Conservation (phyloP, 306 rosid species). For the Castanea mollissima region DNA sequence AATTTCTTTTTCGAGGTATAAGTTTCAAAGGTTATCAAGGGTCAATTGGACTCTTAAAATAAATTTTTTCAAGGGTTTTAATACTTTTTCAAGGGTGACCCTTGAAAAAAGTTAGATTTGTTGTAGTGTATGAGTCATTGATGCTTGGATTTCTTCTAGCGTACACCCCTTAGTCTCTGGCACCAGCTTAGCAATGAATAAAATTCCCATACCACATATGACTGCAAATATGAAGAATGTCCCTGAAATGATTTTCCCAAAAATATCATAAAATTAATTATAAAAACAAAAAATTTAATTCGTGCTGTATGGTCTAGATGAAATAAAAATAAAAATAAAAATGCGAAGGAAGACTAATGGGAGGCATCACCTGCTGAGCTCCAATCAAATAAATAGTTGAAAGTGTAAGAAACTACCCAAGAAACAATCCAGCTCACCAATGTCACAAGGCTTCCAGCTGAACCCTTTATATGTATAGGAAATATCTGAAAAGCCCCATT, state of each 20-base stretch:
- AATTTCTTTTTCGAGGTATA: too few relatives aligned
- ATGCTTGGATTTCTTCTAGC: not conserved
- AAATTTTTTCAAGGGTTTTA: too few relatives aligned
- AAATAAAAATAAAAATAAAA: not conserved
- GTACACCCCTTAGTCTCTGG: not conserved
- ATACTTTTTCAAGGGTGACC: too few relatives aligned
- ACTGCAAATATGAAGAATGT: not conserved
- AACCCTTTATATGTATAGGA: conserved; percentile 2
- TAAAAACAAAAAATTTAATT: not conserved
- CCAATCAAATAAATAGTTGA: not conserved
- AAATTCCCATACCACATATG: not conserved
- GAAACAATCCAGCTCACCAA: not conserved
- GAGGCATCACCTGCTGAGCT: not conserved
- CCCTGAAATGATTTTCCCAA: not conserved
- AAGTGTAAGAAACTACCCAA: not conserved
- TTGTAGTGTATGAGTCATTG: not conserved
- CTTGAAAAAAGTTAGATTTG: too few relatives aligned
- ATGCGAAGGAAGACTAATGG: not conserved
- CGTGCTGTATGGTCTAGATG: not conserved
- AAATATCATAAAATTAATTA: not conserved
- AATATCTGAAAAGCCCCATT: not conserved
- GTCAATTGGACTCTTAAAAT: too few relatives aligned
- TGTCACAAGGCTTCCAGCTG: not conserved
- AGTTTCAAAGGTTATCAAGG: too few relatives aligned
- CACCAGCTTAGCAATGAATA: not conserved